Evolutionary conservation across 257 asterid species (phyloP).

Genomic region (Plantago elongata): DNA sequence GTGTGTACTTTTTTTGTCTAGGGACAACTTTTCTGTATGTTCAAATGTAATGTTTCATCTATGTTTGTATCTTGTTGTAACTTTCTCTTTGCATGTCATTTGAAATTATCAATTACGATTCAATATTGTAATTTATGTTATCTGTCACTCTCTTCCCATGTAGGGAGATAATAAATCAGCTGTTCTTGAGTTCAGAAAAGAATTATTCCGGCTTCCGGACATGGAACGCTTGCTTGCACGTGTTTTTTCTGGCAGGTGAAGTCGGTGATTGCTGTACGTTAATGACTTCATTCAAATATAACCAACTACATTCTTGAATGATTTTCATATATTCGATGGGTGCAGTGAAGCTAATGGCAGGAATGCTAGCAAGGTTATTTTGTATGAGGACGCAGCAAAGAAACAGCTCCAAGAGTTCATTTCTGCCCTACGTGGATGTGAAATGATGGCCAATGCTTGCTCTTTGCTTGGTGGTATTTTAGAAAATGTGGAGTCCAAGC

Average conservation of each 20-base stretch:
- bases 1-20: too few species aligned
- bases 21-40: too few species aligned
- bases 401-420: conserved; percentile 89
- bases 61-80: too few species aligned
- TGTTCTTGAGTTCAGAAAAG: conserved; percentile 78
- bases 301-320: conserved; percentile 12
- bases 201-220: conserved; percentile 79
- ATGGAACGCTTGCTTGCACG: conserved; percentile 95
- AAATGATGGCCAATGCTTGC: conserved; percentile 63
- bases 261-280: conserved; percentile 11
- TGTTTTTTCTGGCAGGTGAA: conserved; percentile 77
- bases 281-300: conserved; percentile 4
- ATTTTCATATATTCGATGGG: conserved; percentile 23
- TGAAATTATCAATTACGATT: background rate
- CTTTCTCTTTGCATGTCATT: background rate
- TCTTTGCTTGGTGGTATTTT: conserved; percentile 52
- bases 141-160: conserved; percentile 11
- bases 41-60: too few species aligned
- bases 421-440: conserved; percentile 88
- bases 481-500: conserved; percentile 54
- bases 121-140: background rate
- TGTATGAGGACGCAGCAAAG: conserved; percentile 89
- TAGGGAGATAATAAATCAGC: conserved; percentile 61
- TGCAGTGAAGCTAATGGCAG: conserved; percentile 89
- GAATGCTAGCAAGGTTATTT: conserved; percentile 77